Evolutionary conservation across 352 stramenopile genomes (phyloP), one percentile per base, ranked within the genome.

Genomic region (Phytophthora quininea): DNA sequence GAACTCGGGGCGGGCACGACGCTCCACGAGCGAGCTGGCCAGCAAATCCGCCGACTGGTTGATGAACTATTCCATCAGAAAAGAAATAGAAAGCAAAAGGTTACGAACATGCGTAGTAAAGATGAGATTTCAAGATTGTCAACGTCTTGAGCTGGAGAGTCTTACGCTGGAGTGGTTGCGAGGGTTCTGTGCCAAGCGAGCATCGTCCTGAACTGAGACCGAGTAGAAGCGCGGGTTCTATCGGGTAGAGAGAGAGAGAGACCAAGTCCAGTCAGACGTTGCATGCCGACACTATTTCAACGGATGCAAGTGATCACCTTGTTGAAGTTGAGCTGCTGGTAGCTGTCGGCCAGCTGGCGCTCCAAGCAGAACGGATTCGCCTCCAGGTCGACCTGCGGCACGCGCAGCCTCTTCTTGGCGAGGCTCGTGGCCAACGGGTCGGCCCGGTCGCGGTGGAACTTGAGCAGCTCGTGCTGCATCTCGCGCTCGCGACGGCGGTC

Each of bases 221-320:
- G 72, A 79, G 54, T 91, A 94, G 68, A 91, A 91, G 10, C 82
- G 79, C 58, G 84, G 84, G 54, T 94, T 94, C 84, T 92, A 27
- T 24, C 40, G 19, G 19, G 74, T 88, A 83, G 62, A 81, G 62
- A 33, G 32, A 63, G 19, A 35, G 15, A 40, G 35, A 58, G 49
- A 32, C 47, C 47, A 3, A 40, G 47, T 59, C 29, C 5, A 56
- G 58, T 67, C 54, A 72, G 63, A 62, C 45, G 47, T 57, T 55
- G 62, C 47, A 30, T n/a, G n/a, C 51, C 37, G n/a, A 40, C 24
- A 51, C 6, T 35, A 32, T n/a, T 11, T 33, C n/a, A 56, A 60
- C 11, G 58, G 32, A 45, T 42, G 47, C 35, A 31, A 45, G 48
- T 53, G 29, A 40, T 40, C 50, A 92, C 86, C 77, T 92, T 93